Base-by-base conservation (phyloP, 176 grass and related monocot species). In the Phoenix dactylifera region DNA sequence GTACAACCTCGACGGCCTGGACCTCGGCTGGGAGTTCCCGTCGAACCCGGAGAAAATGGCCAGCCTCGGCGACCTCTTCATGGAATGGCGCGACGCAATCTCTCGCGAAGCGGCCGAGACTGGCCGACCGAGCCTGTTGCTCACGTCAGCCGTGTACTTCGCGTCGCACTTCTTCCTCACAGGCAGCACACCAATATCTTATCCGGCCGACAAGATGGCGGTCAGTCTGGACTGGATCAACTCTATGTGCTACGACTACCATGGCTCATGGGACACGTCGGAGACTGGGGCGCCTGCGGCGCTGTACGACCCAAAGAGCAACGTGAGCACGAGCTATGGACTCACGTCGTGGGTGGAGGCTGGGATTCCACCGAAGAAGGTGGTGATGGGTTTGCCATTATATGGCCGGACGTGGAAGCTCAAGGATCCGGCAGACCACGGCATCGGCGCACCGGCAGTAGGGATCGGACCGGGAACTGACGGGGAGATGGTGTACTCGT, bases 301-400 rank as follows among this genome's bases (percentile, higher is more conserved):
- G 56, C 57, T 59, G 2, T 60, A 30, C n/a, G 68, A 71, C 49
- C 39, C 56, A 16, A 19, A 5, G 0, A 51, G 56, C 68, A 50
- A 71, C 22, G 15, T 60, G 7, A 60, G 56, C 54, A 7, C 28
- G 17, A 71, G 68, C 56, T 71, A 71, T 48, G 68, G 68, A 15
- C 5, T 71, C 4, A 24, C n/a, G 23, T 26, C 57, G 22, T 71
- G 68, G 68, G 16, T 71, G 3, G 56, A 16, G 24, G 68, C 56
- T 0, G 68, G 68, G 20, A 29, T 71, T 23, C 68, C 68, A 16
- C 22, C 39, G 57, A 16, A 4, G 3, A 59, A 71, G 24, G 56
- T 71, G 68, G 56, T 30, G 23, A 50, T 71, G 20, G 68, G 68
- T 5, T 9, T 71, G 44, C 68, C 68, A n/a, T 22, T 71, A 2